A percentile compares a stretch with the other conserved stretches of the same genome.
Evolutionary conservation across 345 rosid species (phyloP).

Genomic region (Noccaea caerulescens): DNA sequence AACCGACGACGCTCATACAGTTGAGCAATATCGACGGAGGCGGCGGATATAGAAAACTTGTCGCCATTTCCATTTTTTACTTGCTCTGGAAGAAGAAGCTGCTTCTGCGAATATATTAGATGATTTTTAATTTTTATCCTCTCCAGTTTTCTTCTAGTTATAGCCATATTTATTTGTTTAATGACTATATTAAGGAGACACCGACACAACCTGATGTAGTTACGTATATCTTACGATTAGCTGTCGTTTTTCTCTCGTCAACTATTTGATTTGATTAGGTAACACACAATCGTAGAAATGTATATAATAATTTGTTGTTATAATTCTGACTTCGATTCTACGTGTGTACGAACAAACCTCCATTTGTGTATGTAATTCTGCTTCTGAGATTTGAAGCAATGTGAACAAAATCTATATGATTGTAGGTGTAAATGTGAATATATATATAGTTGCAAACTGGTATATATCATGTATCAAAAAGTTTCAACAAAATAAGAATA

Average conservation of each 20-base stretch:
- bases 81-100: background rate
- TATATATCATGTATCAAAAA: no score
- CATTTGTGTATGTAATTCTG: background rate
- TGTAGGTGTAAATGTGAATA: no score
- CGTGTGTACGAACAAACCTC: background rate
- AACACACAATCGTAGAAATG: background rate
- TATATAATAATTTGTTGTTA: background rate
- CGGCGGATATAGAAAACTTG: conserved; percentile 44
- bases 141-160: background rate
- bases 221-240: background rate
- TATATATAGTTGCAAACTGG: no score
- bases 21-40: conserved; percentile 49
- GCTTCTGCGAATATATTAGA: background rate
- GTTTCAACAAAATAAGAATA: no score
- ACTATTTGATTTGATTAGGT: background rate
- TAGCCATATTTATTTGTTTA: conserved; percentile 5
- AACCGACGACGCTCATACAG: conserved; percentile 44
- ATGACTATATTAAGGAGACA: background rate
- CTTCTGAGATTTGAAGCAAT: no score
- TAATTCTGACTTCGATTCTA: background rate
- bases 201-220: conserved; percentile 16
- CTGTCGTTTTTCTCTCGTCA: background rate
- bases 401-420: no score
- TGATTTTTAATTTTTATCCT: background rate
- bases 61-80: conserved; percentile 24